phyloP scores from a whole-genome alignment of 2,329 filamentous ascomycete species.

The Chaetomium olivaceum region DNA sequence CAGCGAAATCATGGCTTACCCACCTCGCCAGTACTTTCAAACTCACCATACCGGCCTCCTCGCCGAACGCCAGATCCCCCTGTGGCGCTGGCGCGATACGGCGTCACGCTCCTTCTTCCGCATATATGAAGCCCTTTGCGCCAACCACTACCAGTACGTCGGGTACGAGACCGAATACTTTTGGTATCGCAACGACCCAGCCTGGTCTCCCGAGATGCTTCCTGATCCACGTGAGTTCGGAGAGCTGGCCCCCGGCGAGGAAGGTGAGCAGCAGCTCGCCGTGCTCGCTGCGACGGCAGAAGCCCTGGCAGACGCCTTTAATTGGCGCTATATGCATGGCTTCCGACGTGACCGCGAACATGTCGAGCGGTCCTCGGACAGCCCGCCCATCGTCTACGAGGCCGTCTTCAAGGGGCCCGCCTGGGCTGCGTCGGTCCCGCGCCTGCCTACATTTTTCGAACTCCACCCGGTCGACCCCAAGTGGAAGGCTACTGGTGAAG shows the following conservation, averaged over 20 bases:
- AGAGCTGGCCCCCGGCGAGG: conserved; percentile 1
- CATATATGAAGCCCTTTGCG: conserved; percentile 2
- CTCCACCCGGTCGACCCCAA: conserved; percentile 11
- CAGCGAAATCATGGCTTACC: conserved; percentile 10
- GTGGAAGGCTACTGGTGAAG: conserved; percentile 7
- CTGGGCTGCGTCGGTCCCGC: conserved; percentile 14
- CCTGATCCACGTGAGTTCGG: conserved; percentile 13
- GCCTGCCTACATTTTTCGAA: conserved; percentile 15
- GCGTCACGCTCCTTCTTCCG: conserved; percentile 9
- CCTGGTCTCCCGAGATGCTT: conserved; percentile 10
- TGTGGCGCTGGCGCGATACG: conserved; percentile 13
- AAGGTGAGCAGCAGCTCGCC: conserved; percentile 12
- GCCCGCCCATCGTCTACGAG: not conserved
- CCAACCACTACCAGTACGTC: conserved; percentile 2
- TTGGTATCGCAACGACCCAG: conserved; percentile 8
- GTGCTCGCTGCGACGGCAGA: not conserved
- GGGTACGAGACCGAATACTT: conserved; percentile 15
- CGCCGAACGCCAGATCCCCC: not conserved
- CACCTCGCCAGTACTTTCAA: not conserved
- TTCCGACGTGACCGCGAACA: conserved; percentile 10
- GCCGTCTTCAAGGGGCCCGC: conserved; percentile 13
- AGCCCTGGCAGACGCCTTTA: not conserved
- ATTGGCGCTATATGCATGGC: conserved; percentile 14
- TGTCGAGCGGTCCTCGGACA: conserved; percentile 4
- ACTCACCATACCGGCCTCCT: conserved; percentile 3